phyloP scores from a whole-genome alignment of 108 stramenopile species.

The Epipyxis sp. region DNA sequence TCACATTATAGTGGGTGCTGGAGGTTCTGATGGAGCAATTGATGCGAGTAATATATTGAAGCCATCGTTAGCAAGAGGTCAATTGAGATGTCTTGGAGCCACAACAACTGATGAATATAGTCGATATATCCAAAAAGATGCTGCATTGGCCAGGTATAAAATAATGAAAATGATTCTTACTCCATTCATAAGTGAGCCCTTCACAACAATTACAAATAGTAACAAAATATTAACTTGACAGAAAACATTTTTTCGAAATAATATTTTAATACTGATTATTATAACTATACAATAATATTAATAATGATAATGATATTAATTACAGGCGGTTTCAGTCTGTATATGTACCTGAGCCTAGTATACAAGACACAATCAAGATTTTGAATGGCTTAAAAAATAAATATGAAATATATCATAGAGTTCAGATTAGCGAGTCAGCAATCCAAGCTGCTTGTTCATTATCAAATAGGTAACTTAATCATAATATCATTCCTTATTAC shows the following conservation, averaged over 20 bases:
- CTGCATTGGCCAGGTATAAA: constrained; percentile 23
- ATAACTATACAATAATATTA: too few species aligned
- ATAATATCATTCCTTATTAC: too few species aligned
- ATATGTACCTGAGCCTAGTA: constrained; percentile 13
- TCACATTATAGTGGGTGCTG: constrained; percentile 23
- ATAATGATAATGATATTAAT: too few species aligned
- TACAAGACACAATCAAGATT: constrained; percentile 3
- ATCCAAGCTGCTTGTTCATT: neutral
- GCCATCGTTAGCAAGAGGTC: constrained; percentile 21
- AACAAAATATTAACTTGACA: too few species aligned
- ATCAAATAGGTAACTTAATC: neutral
- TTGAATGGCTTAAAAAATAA: neutral
- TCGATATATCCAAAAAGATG: constrained; percentile 25
- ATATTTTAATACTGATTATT: too few species aligned
- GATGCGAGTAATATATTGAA: constrained; percentile 32
- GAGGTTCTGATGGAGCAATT: neutral
- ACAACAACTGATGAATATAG: constrained; percentile 28
- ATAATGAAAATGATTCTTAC: too few species aligned
- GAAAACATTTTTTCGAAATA: too few species aligned
- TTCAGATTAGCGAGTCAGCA: neutral
- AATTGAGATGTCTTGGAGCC: constrained; percentile 2
- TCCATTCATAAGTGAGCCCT: too few species aligned
- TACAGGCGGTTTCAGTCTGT: constrained; percentile 24
- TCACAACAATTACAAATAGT: too few species aligned
- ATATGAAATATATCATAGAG: constrained; percentile 27